Percentiles rank a stretch among this genome's conserved stretches.
Evolutionary conservation across 495 filamentous ascomycete genomes (phyloP).

Genomic region (Aspergillus cristatus): DNA sequence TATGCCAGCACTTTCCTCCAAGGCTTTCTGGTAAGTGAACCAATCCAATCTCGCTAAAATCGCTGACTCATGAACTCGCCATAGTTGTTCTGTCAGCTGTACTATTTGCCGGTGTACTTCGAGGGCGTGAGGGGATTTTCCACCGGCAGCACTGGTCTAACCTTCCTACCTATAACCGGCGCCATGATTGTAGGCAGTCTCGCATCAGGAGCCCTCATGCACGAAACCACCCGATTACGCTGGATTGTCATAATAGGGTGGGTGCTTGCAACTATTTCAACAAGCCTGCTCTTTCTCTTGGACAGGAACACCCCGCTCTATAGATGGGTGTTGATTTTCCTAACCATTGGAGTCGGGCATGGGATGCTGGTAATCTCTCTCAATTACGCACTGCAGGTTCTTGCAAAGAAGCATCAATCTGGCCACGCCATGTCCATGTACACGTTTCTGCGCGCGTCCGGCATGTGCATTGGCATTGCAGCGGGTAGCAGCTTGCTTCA

Average conservation of each 20-base stretch:
- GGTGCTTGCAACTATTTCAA: conserved; percentile 34
- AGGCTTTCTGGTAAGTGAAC: conserved; percentile 24
- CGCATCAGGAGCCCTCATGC: conserved; percentile 36
- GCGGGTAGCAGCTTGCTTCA: conserved; percentile 50
- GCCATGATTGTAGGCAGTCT: conserved; percentile 34
- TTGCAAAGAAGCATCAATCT: conserved; percentile 34
- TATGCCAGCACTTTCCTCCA: conserved; percentile 41
- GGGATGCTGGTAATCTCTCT: conserved; percentile 44
- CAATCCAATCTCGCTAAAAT: background rate
- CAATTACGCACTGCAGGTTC: conserved; percentile 44
- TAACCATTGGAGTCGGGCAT: conserved; percentile 43
- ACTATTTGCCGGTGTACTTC: conserved; percentile 53
- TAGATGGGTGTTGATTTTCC: conserved; percentile 43
- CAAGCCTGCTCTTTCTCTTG: conserved; percentile 38
- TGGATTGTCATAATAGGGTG: conserved; percentile 50
- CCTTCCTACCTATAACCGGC: conserved; percentile 45
- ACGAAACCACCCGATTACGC: conserved; percentile 38
- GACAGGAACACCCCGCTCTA: conserved; percentile 28
- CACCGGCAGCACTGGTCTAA: conserved; percentile 39
- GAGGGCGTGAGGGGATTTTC: conserved; percentile 39
- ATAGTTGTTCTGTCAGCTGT: conserved; percentile 28
- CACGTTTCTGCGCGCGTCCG: conserved; percentile 47
- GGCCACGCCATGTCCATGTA: conserved; percentile 49
- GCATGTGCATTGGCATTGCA: conserved; percentile 53
- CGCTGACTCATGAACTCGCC: conserved; percentile 13